phyloP scores from a whole-genome alignment of 2,329 filamentous ascomycete genomes.

The Aspergillus transmontanensis region DNA sequence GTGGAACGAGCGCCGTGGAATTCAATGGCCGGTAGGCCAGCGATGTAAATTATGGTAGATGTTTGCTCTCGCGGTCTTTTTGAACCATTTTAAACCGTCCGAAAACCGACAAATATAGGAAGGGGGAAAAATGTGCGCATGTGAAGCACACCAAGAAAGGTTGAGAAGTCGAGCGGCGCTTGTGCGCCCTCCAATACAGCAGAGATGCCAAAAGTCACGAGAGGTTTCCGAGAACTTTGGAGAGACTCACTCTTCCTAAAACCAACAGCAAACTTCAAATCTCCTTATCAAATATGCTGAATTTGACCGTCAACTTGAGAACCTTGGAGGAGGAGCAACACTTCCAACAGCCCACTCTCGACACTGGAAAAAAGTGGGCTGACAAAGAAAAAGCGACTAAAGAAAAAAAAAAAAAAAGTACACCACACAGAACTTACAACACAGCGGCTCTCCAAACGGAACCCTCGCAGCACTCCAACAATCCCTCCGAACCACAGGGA shows the following conservation, averaged over 20 bases:
- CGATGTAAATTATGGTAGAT: background rate
- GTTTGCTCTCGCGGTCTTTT: background rate
- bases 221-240: constrained; percentile 12
- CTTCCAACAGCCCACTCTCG: constrained; percentile 33
- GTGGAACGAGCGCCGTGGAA: background rate
- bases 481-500: constrained; percentile 27
- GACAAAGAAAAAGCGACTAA: constrained; percentile 15
- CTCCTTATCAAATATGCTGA: constrained; percentile 27
- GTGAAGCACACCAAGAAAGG: background rate
- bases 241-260: constrained; percentile 33
- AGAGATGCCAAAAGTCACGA: constrained; percentile 12
- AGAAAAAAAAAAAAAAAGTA: constrained; percentile 7
- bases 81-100: background rate
- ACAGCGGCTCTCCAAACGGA: constrained; percentile 18
- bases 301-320: constrained; percentile 27
- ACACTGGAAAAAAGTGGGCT: constrained; percentile 16
- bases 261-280: constrained; percentile 26
- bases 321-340: constrained; percentile 33
- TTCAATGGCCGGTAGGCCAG: background rate
- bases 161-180: background rate
- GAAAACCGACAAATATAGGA: background rate
- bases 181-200: background rate
- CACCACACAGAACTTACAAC: constrained; percentile 15
- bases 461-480: constrained; percentile 26
- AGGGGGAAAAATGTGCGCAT: background rate